These are phyloP conservation scores for Gryganskiella cystojenkinii DNA, from an alignment of 192 early-diverging fungal genomes.

Conservation along the genomic window DNA sequence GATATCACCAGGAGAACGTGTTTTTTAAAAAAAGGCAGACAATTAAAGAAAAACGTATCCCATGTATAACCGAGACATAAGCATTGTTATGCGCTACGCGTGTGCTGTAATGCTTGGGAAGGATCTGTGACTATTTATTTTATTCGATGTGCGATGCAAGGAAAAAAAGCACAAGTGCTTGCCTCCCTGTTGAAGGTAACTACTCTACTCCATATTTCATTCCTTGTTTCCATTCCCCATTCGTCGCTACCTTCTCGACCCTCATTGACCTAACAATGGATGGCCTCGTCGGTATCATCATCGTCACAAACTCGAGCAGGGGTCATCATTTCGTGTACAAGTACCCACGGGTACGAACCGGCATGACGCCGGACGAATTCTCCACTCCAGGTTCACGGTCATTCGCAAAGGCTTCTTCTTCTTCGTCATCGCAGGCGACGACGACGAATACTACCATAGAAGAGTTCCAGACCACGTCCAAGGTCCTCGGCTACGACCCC, in stretches of 20 bases:
- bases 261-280: slow-evolving; percentile 37
- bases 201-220: no score
- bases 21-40: no score
- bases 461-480: slow-evolving; percentile 22
- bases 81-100: no score
- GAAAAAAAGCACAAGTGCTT: no score
- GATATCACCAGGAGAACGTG: no score
- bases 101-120: no score
- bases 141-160: no score
- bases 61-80: no score
- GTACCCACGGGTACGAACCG: slow-evolving; percentile 67
- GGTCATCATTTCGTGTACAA: slow-evolving; percentile 83
- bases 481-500: slow-evolving; percentile 71
- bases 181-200: no score
- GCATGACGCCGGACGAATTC: slow-evolving; percentile 16
- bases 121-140: no score
- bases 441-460: not conserved
- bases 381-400: not conserved
- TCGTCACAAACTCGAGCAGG: slow-evolving; percentile 73
- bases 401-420: not conserved
- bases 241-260: no score
- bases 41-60: no score
- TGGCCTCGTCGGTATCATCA: slow-evolving; percentile 66
- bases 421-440: slow-evolving; percentile 13
- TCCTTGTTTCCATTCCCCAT: not conserved